Base-by-base conservation (phyloP, 2,329 filamentous ascomycete genomes). In the Colletotrichum nymphaeae region DNA sequence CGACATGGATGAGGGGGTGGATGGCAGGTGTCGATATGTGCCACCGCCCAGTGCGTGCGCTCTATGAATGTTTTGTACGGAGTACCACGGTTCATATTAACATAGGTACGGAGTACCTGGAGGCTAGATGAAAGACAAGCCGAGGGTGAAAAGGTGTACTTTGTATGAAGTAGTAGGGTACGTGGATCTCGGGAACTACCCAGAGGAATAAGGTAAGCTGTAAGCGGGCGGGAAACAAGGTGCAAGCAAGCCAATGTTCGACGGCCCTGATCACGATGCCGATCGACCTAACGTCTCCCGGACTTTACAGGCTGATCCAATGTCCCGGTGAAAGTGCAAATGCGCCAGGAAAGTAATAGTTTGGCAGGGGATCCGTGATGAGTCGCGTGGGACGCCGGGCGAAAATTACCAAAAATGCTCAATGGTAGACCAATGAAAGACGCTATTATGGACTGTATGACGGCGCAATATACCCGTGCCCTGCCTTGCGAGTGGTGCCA, bases 361-460 rank as follows among this genome's bases (percentile, higher is more conserved):
- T 49, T 30, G 53, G 53, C 59, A 59, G 59, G 53, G 66, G 66
- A 37, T 37, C 49, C 3, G 49, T 56, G 32, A 55, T 46, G 42
- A 65, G 32, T 55, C 46, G 67, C 28, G 56, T 49, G 59, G 59
- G 59, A 65, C 59, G 59, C 26, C 59, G 66, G 71, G 71, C 71
- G 67, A 73, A 46, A 62, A 70, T 70, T 70, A 14, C 67, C 70
- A 46, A 57, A 72, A 69, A 24, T n/a, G 60, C 16, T 24, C 19
- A 46, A 4, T 22, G 42, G 57, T 35, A 14, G 56, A 46, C 71
- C 67, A 70, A 70, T 73, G 11, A 60, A n/a, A 28, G 26, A 37
- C 28, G 42, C 63, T 55, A 57, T 7, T 30, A 49, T 16, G 57
- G 35, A 46, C 49, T 71, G 60, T 71, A 66, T 70, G 67, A 73